Evolutionary conservation across 2,329 filamentous ascomycete genomes (phyloP).

Genomic region (Verticillium albo-atrum): DNA sequence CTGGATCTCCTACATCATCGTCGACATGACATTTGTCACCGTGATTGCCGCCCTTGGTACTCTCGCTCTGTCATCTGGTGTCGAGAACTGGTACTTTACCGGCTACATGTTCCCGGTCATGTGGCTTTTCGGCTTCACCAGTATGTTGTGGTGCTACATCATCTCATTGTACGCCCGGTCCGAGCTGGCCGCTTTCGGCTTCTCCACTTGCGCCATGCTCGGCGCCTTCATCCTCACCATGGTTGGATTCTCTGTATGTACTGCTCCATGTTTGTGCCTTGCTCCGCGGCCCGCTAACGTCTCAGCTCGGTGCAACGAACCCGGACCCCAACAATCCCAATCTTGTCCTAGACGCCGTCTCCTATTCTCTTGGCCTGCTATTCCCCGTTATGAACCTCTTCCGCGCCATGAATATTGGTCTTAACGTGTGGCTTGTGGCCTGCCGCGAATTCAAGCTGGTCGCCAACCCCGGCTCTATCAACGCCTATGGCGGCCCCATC

Average conservation of each 20-base stretch:
- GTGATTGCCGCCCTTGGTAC: slow-evolving; percentile 33
- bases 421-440: slow-evolving; percentile 60
- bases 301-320: not conserved
- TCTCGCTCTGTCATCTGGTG: slow-evolving; percentile 48
- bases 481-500: slow-evolving; percentile 63
- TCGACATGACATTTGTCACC: slow-evolving; percentile 59
- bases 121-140: slow-evolving; percentile 58
- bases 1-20: slow-evolving; percentile 59
- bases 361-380: slow-evolving; percentile 54
- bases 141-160: slow-evolving; percentile 56
- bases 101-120: slow-evolving; percentile 61
- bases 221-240: slow-evolving; percentile 20
- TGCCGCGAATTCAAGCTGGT: slow-evolving; percentile 44
- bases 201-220: slow-evolving; percentile 28
- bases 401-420: slow-evolving; percentile 51
- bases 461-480: slow-evolving; percentile 49
- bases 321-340: not conserved
- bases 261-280: slow-evolving; percentile 12
- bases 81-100: slow-evolving; percentile 50
- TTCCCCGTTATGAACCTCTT: slow-evolving; percentile 59
- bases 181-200: slow-evolving; percentile 60
- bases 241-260: slow-evolving; percentile 12
- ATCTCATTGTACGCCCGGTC: slow-evolving; percentile 58
- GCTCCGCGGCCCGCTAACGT: not conserved
- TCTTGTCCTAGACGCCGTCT: slow-evolving; percentile 27